Conservation (phyloP, 352 stramenopile species). For the Phytophthora sansomeana region DNA sequence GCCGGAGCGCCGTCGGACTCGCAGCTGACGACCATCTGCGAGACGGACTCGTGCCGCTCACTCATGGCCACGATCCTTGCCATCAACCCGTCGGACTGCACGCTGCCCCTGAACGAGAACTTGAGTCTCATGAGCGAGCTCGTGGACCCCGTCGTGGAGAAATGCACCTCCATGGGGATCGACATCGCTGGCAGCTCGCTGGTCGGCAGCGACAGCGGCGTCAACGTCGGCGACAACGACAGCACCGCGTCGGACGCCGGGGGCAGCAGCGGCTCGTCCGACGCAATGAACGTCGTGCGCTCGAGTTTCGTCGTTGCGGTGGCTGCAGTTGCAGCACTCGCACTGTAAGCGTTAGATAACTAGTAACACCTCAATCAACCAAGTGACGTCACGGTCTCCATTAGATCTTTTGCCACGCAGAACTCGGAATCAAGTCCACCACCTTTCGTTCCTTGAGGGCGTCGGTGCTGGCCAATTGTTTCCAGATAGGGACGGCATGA, state of each 20-base stretch:
- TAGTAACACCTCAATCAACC: slow-evolving; percentile 5
- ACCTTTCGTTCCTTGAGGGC: neutral
- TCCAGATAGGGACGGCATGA: neutral
- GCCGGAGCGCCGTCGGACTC: slow-evolving; percentile 32
- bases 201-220: slow-evolving; percentile 29
- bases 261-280: slow-evolving; percentile 26
- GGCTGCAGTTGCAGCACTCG: neutral
- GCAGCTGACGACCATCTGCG: slow-evolving; percentile 41
- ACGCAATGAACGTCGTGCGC: neutral
- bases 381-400: neutral
- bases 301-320: neutral
- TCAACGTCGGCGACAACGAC: slow-evolving; percentile 26
- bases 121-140: slow-evolving; percentile 53
- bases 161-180: slow-evolving; percentile 45
- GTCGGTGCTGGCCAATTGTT: neutral
- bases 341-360: slow-evolving; percentile 9
- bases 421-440: neutral
- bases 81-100: slow-evolving; percentile 47
- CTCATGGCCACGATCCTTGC: slow-evolving; percentile 48
- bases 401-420: neutral
- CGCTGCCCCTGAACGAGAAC: slow-evolving; percentile 39
- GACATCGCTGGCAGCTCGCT: slow-evolving; percentile 30
- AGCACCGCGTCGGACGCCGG: slow-evolving; percentile 25
- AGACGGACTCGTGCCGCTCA: slow-evolving; percentile 32
- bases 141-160: slow-evolving; percentile 46